A percentile compares a stretch with the other conserved stretches of the same genome.
Evolutionary conservation across 352 stramenopile genomes (phyloP).

Genomic region (Phytophthora podocarpi): DNA sequence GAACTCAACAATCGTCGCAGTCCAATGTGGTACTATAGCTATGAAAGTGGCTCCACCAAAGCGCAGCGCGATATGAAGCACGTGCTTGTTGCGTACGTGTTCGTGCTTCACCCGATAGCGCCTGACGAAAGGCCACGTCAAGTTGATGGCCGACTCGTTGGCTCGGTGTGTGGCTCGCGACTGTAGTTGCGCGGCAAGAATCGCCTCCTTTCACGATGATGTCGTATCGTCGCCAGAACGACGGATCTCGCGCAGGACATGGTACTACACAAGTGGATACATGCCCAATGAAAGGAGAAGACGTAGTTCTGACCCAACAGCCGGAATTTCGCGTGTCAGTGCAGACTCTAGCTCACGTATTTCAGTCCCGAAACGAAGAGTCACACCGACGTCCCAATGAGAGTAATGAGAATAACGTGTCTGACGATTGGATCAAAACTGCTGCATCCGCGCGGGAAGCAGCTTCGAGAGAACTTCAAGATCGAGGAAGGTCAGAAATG

Average conservation of each 20-base stretch:
- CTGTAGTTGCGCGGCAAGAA: conserved; percentile 29
- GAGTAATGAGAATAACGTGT: not conserved
- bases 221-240: conserved; percentile 34
- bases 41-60: conserved; percentile 48
- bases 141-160: not conserved
- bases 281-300: not conserved
- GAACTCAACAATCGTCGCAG: conserved; percentile 44
- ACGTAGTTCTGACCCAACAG: not conserved
- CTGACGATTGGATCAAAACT: not conserved
- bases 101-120: conserved; percentile 13
- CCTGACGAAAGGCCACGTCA: not conserved
- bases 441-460: not conserved
- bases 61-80: conserved; percentile 43
- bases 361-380: no score
- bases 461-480: not conserved
- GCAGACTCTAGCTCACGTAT: not conserved
- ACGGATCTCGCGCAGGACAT: not conserved
- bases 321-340: not conserved
- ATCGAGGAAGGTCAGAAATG: not conserved
- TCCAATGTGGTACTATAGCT: conserved; percentile 45
- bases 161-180: not conserved
- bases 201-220: conserved; percentile 36
- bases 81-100: conserved; percentile 36
- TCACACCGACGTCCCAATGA: no score
- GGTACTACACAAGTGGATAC: not conserved